Evolutionary conservation across 306 rosid species (phyloP).

Genomic region (Sophora flavescens): DNA sequence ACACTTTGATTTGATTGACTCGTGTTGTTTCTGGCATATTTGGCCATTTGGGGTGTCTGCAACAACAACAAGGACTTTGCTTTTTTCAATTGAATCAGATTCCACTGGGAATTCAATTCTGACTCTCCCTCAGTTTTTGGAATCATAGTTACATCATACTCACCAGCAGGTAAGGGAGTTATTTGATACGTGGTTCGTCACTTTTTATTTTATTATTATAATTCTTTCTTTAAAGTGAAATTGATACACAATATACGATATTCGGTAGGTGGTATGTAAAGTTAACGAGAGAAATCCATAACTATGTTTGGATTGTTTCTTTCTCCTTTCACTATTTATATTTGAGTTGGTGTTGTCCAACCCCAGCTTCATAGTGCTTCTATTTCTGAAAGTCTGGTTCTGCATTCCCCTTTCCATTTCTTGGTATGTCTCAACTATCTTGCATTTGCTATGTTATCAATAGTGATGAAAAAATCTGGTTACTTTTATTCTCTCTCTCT

Average conservation of each 20-base stretch:
- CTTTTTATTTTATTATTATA: too few relatives aligned
- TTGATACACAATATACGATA: too few relatives aligned
- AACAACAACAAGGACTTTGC: conserved; percentile 13
- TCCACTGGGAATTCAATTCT: conserved; percentile 64
- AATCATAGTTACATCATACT: too few relatives aligned
- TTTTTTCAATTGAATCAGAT: conserved; percentile 49
- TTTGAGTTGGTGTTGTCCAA: neutral
- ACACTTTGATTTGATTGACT: conserved; percentile 33
- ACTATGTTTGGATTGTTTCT: neutral
- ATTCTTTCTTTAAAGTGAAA: too few relatives aligned
- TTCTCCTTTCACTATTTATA: conserved; percentile 9
- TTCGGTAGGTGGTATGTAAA: too few relatives aligned
- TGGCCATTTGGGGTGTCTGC: conserved; percentile 1
- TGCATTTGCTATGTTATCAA: conserved; percentile 2
- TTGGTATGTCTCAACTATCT: conserved; percentile 49
- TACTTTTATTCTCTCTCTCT: conserved; percentile 19
- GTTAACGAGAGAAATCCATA: too few relatives aligned
- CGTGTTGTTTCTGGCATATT: conserved; percentile 25
- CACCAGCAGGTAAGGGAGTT: too few relatives aligned
- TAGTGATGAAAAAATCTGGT: neutral
- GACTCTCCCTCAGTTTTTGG: conserved; percentile 38
- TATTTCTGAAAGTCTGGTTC: conserved; percentile 14
- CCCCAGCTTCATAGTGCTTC: conserved; percentile 4
- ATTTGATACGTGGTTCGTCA: too few relatives aligned
- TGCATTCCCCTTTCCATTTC: conserved; percentile 33